A percentile compares a stretch with the other conserved stretches of the same genome.
phyloP scores from a whole-genome alignment of 257 asterid genomes.

The Ajuga chamaepitys region DNA sequence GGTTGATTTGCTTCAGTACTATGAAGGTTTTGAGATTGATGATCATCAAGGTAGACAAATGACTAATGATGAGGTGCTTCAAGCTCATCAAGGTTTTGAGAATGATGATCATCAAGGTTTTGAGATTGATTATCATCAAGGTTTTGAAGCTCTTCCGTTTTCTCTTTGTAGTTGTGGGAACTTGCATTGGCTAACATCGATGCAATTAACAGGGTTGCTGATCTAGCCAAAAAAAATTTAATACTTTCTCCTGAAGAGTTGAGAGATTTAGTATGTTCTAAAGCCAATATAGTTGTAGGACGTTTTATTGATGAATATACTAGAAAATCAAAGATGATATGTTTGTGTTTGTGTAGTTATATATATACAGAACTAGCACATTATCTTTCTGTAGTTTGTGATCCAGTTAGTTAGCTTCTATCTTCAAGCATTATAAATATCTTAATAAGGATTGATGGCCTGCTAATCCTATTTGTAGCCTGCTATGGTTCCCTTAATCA shows the following conservation, averaged over 20 bases:
- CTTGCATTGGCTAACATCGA: slow-evolving; percentile 94
- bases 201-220: slow-evolving; percentile 71
- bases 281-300: slow-evolving; percentile 58
- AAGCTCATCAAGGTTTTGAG: slow-evolving; percentile 85
- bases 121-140: too few species aligned
- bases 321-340: neutral
- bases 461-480: neutral
- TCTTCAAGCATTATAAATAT: neutral
- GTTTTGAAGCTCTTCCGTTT: neutral
- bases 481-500: too few species aligned
- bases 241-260: slow-evolving; percentile 75
- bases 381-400: neutral
- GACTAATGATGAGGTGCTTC: slow-evolving; percentile 97
- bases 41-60: slow-evolving; percentile 92
- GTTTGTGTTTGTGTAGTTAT: neutral
- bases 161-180: slow-evolving; percentile 65
- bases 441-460: slow-evolving; percentile 6
- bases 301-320: neutral
- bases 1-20: slow-evolving; percentile 94
- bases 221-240: slow-evolving; percentile 79
- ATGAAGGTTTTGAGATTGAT: slow-evolving; percentile 92
- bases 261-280: slow-evolving; percentile 78
- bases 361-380: slow-evolving; percentile 6
- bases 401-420: neutral
- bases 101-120: too few species aligned